Percentiles rank a stretch among this genome's conserved stretches.
Evolutionary conservation across 1,284 basidiomycete species (phyloP).

Genomic region (Cryptococcus sp.): DNA sequence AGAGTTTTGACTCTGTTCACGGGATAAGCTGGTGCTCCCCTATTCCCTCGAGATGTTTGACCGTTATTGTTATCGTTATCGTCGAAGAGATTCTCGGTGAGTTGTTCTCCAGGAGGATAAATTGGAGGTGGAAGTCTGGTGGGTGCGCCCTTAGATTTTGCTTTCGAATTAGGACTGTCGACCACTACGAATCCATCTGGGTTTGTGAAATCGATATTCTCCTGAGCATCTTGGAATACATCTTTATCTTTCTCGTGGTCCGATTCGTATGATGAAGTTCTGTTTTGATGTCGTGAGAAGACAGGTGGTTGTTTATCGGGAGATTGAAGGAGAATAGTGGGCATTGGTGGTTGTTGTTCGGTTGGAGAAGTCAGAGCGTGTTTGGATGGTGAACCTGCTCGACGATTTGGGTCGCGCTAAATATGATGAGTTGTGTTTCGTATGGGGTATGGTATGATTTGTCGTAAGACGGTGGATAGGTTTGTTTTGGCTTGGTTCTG

Average conservation of each 20-base stretch:
- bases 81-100: not conserved
- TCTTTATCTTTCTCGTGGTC: constrained; percentile 3
- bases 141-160: constrained; percentile 18
- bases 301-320: not conserved
- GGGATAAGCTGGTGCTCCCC: not conserved
- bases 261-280: not conserved
- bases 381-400: not conserved
- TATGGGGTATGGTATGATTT: not conserved
- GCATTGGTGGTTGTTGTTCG: not conserved
- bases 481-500: no score
- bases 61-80: not conserved
- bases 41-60: not conserved
- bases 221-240: constrained; percentile 5
- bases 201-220: not conserved
- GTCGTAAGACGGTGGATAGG: no score
- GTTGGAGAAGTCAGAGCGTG: not conserved
- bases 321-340: not conserved
- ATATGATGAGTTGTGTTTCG: not conserved
- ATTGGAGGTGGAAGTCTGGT: constrained; percentile 3
- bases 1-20: constrained; percentile 27
- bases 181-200: constrained; percentile 27
- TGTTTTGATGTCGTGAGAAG: not conserved
- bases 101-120: not conserved
- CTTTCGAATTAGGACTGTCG: constrained; percentile 31
- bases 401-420: not conserved